Evolutionary conservation across 2,329 filamentous ascomycete genomes (phyloP), one percentile per base, ranked within the genome.

Genomic region (Aureobasidium sp.): DNA sequence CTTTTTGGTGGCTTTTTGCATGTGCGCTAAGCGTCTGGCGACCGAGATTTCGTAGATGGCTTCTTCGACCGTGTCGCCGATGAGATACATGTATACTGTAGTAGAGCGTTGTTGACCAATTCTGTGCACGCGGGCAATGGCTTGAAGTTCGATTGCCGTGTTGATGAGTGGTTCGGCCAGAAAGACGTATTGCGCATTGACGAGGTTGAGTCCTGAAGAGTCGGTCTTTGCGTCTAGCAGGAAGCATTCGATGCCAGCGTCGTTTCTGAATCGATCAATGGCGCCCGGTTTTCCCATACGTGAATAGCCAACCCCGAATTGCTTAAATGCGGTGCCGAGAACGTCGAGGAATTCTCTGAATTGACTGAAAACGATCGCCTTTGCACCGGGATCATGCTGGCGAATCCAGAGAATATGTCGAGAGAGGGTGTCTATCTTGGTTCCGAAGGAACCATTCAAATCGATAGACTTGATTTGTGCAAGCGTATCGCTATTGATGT

Each of bases 291-390:
- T 82, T 62, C 88, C 85, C 62, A 97, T 88, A 4, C 85, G 86
- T 9, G 86, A 84, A 68, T 82, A 87, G 0, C 87, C 86, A 65
- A 99, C 93, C 53, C 84, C 83, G 73, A 90, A 90, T 4, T 82
- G 80, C 1, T 73, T 70, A 56, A 97, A 87, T 0, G 91, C 93
- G 11, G 79, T 80, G 9, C 81, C 81, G 0, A 97, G 79, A 7
- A 96, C 85, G 0, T 82, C 78, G 1, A 97, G 79, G 68, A 97
- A 97, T 60, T 90, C 87, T 61, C 84, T 84, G 73, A 91, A 94
- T 75, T 97, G 93, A 1, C 90, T 95, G 73, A 96, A 99, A n/a
- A 97, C 82, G 71, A 99, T 89, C 0, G 90, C 89, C 72, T 97
- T 97, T 11, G 91, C 86, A 0, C 91, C 91, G 0, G 91, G 90